A percentile compares a stretch with the other conserved stretches of the same genome.
These are phyloP conservation scores for Leishmania mexicana DNA, from an alignment of 208 protist genomes.

Conservation along the genomic window DNA sequence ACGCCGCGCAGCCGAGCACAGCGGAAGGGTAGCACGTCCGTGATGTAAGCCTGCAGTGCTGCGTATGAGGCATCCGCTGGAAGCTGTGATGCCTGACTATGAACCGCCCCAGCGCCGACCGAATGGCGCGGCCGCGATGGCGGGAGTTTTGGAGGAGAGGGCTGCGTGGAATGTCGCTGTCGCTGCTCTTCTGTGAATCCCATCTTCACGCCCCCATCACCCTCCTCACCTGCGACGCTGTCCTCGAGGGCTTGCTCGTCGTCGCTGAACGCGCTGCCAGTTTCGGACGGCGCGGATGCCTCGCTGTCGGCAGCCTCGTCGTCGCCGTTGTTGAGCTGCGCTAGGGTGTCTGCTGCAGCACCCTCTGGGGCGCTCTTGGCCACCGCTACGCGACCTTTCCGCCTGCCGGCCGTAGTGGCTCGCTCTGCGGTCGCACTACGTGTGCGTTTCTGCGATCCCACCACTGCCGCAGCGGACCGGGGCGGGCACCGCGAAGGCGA, in stretches of 20 bases:
- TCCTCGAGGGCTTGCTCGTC: neutral
- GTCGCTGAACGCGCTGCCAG: neutral
- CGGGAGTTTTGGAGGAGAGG: neutral
- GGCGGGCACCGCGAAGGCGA: neutral
- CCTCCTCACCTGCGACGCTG: slow-evolving; percentile 3
- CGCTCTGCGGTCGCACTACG: neutral
- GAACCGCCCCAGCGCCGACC: neutral
- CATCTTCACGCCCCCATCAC: neutral
- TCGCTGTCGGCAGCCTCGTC: slow-evolving; percentile 2
- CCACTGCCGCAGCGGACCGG: neutral
- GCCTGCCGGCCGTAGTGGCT: neutral
- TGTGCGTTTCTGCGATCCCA: neutral
- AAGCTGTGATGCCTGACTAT: neutral
- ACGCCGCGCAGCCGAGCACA: slow-evolving; percentile 47
- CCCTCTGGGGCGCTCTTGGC: neutral
- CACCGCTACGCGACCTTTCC: neutral
- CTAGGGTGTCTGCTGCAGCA: neutral
- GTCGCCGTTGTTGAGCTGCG: neutral
- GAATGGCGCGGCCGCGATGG: neutral
- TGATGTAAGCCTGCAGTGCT: slow-evolving; percentile 22
- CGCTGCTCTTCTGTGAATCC: neutral
- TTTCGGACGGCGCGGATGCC: neutral
- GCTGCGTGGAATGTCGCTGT: neutral
- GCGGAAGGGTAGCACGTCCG: slow-evolving; percentile 28
- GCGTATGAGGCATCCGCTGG: slow-evolving; percentile 22